phyloP scores from a whole-genome alignment of 169 alveolate species.

The Cryptosporidium ubiquitum region DNA sequence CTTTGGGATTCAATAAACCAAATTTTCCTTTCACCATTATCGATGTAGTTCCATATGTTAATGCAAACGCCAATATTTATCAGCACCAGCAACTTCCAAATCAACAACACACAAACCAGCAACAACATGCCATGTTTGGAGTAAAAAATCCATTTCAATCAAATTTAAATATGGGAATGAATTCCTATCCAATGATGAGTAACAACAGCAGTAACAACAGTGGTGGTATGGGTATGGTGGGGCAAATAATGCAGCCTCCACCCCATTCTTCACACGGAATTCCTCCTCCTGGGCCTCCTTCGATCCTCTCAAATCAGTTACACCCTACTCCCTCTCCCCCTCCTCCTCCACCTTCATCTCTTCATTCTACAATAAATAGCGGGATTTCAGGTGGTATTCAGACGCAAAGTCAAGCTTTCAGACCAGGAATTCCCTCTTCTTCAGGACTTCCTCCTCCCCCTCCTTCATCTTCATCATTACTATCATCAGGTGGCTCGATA shows the following conservation, averaged over 20 bases:
- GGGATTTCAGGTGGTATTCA: background rate
- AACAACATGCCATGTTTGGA: slow-evolving; percentile 1
- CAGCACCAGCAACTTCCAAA: slow-evolving; percentile 3
- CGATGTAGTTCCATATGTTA: slow-evolving; percentile 69
- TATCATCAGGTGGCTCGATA: background rate
- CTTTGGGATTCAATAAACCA: slow-evolving; percentile 72
- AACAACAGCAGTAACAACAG: background rate
- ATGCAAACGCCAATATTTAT: background rate
- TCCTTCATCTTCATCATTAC: slow-evolving; percentile 21
- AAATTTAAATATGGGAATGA: background rate
- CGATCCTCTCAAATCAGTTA: background rate
- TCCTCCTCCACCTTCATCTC: background rate
- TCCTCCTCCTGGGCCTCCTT: background rate
- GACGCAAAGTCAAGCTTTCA: background rate
- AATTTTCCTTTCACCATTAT: slow-evolving; percentile 76
- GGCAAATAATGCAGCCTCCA: slow-evolving; percentile 20
- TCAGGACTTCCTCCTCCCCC: slow-evolving; percentile 22
- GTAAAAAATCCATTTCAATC: background rate
- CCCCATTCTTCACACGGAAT: background rate
- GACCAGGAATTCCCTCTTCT: slow-evolving; percentile 6
- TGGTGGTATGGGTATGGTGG: background rate
- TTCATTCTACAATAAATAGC: background rate
- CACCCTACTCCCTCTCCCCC: slow-evolving; percentile 2
- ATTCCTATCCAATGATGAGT: background rate
- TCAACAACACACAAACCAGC: slow-evolving; percentile 18